Base-by-base conservation (phyloP, 208 protist species). In the Leishmania lainsoni region DNA sequence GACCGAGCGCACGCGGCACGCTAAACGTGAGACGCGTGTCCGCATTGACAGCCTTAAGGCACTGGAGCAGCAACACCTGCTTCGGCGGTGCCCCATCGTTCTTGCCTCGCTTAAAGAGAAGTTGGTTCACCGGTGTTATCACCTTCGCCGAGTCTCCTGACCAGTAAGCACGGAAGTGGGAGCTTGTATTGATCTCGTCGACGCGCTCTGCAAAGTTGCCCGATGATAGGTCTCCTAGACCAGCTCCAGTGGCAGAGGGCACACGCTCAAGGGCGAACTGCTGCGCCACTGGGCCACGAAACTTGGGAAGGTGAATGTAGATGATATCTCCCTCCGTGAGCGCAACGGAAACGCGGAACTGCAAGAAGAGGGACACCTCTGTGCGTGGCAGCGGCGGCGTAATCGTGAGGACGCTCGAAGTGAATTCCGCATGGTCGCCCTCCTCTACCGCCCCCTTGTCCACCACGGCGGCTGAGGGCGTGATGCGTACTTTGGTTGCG, bases 161-260 rank as follows among this genome's bases (percentile, higher is more conserved):
- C 93, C 94, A 97, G 84, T 91, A 96, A 1, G 86, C 94, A 5
- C 76, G 86, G 75, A 97, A 96, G 85, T 81, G 81, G 45, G 83
- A 79, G 35, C 85, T 76, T 9, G 77, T 89, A 81, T 89, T 61
- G 58, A 92, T 48, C 45, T 75, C 83, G 39, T 91, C 92, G 29
- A 76, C 83, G 52, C 84, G 71, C 63, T 82, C 73, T 29, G 63
- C 63, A 17, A 52, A 17, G 48, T 35, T 29, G 75, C 59, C 45
- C 45, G 32, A 39, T 39, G 35, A 35, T 26, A 35, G 56, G 75
- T 5, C 56, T 22, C 59, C 59, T 9, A 51, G 8, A 16, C 1
- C 75, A 42, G 16, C 52, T 3, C 49, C 75, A 35, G n/a, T 32
- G 45, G 17, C 45, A n/a, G 76, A 39, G 6, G 77, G 48, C 35